A percentile compares a stretch with the other conserved stretches of the same genome.
These are phyloP conservation scores for Sugiyamaella qingdaonensis DNA, from an alignment of 805 yeast species.

Conservation along the genomic window DNA sequence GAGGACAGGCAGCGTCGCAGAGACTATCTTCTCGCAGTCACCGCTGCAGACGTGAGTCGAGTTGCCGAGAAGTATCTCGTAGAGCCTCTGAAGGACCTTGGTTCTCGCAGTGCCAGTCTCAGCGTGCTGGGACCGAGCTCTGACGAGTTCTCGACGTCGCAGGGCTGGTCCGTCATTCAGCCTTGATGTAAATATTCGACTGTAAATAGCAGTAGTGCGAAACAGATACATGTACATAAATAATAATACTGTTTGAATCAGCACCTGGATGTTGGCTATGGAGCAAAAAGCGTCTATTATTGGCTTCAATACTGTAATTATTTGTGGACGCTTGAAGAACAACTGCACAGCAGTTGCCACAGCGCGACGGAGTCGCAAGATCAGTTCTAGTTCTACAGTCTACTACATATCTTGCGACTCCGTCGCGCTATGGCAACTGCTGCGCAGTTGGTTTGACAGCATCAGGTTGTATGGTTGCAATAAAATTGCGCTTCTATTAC, in stretches of 20 bases:
- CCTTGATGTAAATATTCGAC: not conserved
- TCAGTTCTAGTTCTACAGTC: too few relatives aligned
- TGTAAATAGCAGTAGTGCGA: not conserved
- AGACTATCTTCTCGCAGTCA: slow-evolving; percentile 63
- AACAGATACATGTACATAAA: slow-evolving; percentile 3
- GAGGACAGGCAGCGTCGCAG: slow-evolving; percentile 79
- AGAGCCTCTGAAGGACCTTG: slow-evolving; percentile 3
- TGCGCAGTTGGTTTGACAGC: too few relatives aligned
- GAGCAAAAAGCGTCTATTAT: too few relatives aligned
- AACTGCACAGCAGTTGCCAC: too few relatives aligned
- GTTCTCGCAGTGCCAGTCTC: slow-evolving; percentile 2
- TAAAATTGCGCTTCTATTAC: not conserved
- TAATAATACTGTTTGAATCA: too few relatives aligned
- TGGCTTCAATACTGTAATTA: too few relatives aligned
- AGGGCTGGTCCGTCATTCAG: slow-evolving; percentile 13
- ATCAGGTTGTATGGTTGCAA: not conserved
- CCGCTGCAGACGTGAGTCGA: slow-evolving; percentile 53
- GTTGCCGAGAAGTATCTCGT: slow-evolving; percentile 65
- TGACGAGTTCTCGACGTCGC: slow-evolving; percentile 6
- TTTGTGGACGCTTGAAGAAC: too few relatives aligned
- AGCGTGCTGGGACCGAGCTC: slow-evolving; percentile 19
- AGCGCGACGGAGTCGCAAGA: too few relatives aligned
- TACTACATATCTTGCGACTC: too few relatives aligned
- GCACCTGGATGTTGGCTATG: too few relatives aligned
- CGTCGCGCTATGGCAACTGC: too few relatives aligned